Evolutionary conservation across 768 basidiomycete genomes (phyloP).

Genomic region (Pholiota microspora): DNA sequence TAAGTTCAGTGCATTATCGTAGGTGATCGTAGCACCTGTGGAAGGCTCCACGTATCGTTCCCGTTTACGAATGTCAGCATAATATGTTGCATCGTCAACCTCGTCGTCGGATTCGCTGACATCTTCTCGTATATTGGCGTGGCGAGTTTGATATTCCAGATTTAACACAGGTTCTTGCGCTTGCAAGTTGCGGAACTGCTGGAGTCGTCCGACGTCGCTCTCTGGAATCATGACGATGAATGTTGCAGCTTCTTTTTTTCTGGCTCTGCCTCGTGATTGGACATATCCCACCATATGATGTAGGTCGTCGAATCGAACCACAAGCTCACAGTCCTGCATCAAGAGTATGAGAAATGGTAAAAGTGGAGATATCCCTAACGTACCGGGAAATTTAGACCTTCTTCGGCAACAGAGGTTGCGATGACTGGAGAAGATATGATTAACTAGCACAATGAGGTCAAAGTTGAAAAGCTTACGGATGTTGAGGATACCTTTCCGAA

Average conservation of each 20-base stretch:
- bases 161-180: constrained; percentile 65
- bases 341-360: neutral
- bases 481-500: constrained; percentile 65
- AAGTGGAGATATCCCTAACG: constrained; percentile 17
- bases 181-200: constrained; percentile 57
- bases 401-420: constrained; percentile 87
- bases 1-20: constrained; percentile 68
- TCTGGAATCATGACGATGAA: constrained; percentile 82
- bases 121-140: constrained; percentile 19
- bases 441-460: neutral
- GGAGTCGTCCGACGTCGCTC: constrained; percentile 50
- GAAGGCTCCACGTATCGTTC: constrained; percentile 71
- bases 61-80: constrained; percentile 58
- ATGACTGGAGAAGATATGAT: constrained; percentile 44
- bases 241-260: constrained; percentile 63
- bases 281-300: constrained; percentile 86
- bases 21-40: constrained; percentile 79
- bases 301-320: constrained; percentile 81
- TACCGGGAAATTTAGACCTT: constrained; percentile 88
- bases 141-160: constrained; percentile 56
- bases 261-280: constrained; percentile 85
- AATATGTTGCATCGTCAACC: constrained; percentile 40
- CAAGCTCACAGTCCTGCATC: constrained; percentile 77
- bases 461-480: constrained; percentile 46
- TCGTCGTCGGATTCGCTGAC: constrained; percentile 41